Conservation (phyloP, 208 protist species). For the Zelonia costaricensis region DNA sequence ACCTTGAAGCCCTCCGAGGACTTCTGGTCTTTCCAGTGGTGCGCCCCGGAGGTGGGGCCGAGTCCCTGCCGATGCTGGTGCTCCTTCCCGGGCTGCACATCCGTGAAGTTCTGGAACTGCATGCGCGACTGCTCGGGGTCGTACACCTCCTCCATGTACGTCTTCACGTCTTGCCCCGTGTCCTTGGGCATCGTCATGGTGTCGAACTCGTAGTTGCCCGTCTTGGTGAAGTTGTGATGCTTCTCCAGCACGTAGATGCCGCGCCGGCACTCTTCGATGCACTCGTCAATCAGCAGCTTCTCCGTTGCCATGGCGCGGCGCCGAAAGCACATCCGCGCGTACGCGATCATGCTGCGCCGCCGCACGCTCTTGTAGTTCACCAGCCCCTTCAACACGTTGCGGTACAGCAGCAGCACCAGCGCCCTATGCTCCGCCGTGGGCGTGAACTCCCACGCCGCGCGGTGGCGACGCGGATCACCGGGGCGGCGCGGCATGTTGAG, state of each 20-base stretch:
- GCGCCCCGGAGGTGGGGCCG: conserved; percentile 59
- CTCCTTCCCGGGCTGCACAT: conserved; percentile 80
- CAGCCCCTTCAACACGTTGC: conserved; percentile 81
- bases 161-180: conserved; percentile 91
- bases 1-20: conserved; percentile 60
- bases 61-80: conserved; percentile 69
- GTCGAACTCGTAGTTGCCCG: conserved; percentile 83
- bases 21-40: conserved; percentile 75
- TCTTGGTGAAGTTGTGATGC: conserved; percentile 81
- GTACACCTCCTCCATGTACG: conserved; percentile 93
- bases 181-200: conserved; percentile 84
- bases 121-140: conserved; percentile 81
- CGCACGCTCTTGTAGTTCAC: conserved; percentile 82
- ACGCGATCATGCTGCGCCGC: conserved; percentile 79
- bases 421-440: conserved; percentile 72
- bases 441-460: conserved; percentile 69
- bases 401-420: conserved; percentile 80
- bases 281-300: conserved; percentile 90
- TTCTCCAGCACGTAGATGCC: conserved; percentile 85
- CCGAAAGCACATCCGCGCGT: conserved; percentile 78
- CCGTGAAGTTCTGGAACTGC: conserved; percentile 87
- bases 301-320: conserved; percentile 75
- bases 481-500: conserved; percentile 61
- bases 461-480: conserved; percentile 15
- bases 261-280: conserved; percentile 82